Evolutionary conservation across 768 basidiomycete genomes (phyloP).

Genomic region (Paxillus rubicundulus): DNA sequence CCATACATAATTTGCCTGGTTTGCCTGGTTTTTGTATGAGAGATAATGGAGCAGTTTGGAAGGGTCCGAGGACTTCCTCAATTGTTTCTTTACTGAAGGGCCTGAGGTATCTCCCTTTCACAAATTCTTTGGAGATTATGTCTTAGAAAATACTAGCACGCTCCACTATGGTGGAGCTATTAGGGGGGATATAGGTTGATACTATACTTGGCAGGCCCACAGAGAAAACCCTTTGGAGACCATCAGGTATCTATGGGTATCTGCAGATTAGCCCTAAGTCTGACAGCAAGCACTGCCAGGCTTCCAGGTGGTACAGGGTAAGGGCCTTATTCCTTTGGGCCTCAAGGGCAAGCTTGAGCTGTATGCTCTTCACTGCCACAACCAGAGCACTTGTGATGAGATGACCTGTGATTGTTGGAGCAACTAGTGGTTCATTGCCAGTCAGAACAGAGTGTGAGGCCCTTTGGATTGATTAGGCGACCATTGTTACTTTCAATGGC

Average conservation of each 20-base stretch:
- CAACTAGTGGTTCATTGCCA: too few species aligned
- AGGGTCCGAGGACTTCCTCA: constrained; percentile 18
- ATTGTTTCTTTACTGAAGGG: constrained; percentile 4
- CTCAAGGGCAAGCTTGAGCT: not conserved
- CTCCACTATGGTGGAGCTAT: not conserved
- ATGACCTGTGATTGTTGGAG: not conserved
- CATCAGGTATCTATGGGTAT: not conserved
- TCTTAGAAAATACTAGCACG: not conserved
- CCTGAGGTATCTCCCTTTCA: not conserved
- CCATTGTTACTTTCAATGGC: too few species aligned
- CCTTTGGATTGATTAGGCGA: too few species aligned
- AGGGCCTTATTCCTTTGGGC: not conserved
- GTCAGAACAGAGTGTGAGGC: too few species aligned
- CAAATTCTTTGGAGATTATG: not conserved
- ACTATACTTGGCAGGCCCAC: not conserved
- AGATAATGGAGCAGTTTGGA: constrained; percentile 30
- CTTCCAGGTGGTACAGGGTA: not conserved
- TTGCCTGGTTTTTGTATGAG: constrained; percentile 29
- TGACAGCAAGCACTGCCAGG: not conserved
- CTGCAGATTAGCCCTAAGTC: accelerated
- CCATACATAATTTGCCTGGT: constrained; percentile 15
- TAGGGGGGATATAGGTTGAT: not conserved
- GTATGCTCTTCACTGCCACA: not conserved
- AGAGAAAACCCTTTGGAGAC: not conserved
- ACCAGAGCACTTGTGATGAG: not conserved